Percentiles rank a stretch among this genome's conserved stretches.
Conservation (phyloP, 2,329 filamentous ascomycete species). For the Curvularia sp. region DNA sequence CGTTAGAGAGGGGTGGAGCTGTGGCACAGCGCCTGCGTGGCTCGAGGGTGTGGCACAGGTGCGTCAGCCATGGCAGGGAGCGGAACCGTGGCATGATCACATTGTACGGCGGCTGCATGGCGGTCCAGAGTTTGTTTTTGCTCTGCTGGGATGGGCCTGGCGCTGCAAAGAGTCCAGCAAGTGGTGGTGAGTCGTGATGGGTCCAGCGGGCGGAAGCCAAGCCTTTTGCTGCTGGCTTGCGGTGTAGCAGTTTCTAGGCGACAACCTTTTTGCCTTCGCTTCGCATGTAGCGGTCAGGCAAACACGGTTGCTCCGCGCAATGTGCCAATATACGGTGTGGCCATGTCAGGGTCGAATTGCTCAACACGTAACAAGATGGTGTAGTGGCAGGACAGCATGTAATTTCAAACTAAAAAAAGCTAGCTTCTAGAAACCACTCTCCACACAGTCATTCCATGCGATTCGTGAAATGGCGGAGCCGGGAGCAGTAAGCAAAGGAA, state of each 20-base stretch:
- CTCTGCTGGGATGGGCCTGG: background rate
- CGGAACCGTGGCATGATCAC: background rate
- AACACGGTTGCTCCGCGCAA: background rate
- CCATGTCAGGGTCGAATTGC: constrained; percentile 4
- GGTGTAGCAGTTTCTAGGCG: constrained; percentile 4
- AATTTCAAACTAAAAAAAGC: constrained; percentile 10
- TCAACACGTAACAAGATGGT: constrained; percentile 1
- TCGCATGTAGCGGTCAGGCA: constrained; percentile 10
- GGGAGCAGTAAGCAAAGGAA: constrained; percentile 14
- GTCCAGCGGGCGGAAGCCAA: background rate
- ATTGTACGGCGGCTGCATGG: background rate
- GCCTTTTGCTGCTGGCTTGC: background rate
- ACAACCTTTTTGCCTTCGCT: background rate
- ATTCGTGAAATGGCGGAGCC: constrained; percentile 8
- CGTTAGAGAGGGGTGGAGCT: background rate
- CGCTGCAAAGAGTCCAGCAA: background rate
- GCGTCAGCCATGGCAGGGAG: background rate
- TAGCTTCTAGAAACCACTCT: constrained; percentile 16
- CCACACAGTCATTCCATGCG: constrained; percentile 10
- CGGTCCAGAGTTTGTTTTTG: background rate
- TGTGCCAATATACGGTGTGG: constrained; percentile 4
- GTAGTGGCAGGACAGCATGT: background rate
- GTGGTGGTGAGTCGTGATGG: background rate
- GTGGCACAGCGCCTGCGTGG: constrained; percentile 8
- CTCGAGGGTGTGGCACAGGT: constrained; percentile 9